phyloP scores from a whole-genome alignment of 768 basidiomycete genomes.

The Gloeophyllum trabeum region DNA sequence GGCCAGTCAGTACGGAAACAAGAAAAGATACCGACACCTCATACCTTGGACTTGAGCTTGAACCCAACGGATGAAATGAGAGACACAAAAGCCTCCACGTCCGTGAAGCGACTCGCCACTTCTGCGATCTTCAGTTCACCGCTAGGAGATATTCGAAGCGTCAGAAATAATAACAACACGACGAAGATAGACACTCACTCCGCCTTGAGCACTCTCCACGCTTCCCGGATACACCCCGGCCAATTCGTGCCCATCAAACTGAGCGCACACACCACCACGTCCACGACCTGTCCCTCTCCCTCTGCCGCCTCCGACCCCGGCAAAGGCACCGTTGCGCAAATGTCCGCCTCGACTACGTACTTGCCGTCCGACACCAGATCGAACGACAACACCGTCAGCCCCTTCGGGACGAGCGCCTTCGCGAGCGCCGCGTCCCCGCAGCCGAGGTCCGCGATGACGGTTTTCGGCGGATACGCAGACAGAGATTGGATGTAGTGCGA shows the following conservation, averaged over 20 bases:
- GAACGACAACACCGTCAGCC: conserved; percentile 62
- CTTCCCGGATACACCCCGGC: conserved; percentile 83
- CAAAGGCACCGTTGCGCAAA: conserved; percentile 67
- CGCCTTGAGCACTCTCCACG: conserved; percentile 77
- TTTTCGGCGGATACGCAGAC: conserved; percentile 48
- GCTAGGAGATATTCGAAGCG: conserved; percentile 21
- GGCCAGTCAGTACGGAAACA: too few relatives aligned
- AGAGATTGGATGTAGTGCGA: conserved; percentile 63
- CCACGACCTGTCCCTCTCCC: conserved; percentile 61
- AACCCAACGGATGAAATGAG: conserved; percentile 66
- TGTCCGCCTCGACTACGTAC: conserved; percentile 87
- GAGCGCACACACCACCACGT: conserved; percentile 87
- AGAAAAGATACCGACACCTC: too few relatives aligned
- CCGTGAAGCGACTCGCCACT: conserved; percentile 74
- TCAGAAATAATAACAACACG: neutral
- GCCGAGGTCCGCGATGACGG: conserved; percentile 86
- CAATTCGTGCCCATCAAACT: conserved; percentile 98
- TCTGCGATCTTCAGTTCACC: conserved; percentile 84
- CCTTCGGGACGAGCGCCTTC: conserved; percentile 55
- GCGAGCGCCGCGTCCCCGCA: conserved; percentile 93
- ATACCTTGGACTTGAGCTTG: conserved; percentile 55
- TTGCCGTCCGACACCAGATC: conserved; percentile 67
- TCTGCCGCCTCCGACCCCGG: conserved; percentile 58
- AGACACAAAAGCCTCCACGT: conserved; percentile 52
- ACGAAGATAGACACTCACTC: too few relatives aligned